Base-by-base conservation (phyloP, 2,329 filamentous ascomycete genomes). In the Pseudocercospora vitis region DNA sequence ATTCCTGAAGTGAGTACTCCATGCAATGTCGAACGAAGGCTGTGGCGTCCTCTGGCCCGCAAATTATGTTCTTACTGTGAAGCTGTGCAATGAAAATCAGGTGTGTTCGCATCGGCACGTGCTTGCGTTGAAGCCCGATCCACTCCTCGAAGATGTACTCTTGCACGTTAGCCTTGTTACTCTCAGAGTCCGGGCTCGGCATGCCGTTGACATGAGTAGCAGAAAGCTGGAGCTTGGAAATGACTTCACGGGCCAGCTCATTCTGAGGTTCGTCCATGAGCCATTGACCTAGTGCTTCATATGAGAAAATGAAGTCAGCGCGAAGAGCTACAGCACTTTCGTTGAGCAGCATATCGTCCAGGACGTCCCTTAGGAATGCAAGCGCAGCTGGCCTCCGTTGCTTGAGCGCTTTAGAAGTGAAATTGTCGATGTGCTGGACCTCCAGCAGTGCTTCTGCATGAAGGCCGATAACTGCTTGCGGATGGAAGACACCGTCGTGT, bases 61-160 rank as follows among this genome's bases (percentile, higher is more conserved):
- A 82, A 66, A 97, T 82, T 14, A 94, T 77, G 57, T 87, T 82
- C 60, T 82, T 82, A 52, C 85, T 80, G 64, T 92, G 87, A 66
- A 97, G 77, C 70, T 97, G 92, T 64, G 87, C 84, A 40, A 96
- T 82, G 71, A 97, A 97, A 1, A 88, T 82, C 4, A 81, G 76
- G 50, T 85, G 78, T 0, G 86, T 82, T 66, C 87, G 88, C 57
- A 90, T 87, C 3, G 86, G 85, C 3, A 86, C 83, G 61, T 86
- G 84, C n/a, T 84, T 81, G 63, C 90, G 89, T 70, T 87, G 87
- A 6, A 96, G 81, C 55, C 87, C 85, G 23, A 92, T 82, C 94
- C 94, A 99, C 74, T 99, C 94, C 37, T 92, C 91, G 66, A 99
- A 96, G 16, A 96, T 81, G 68, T 99, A 97, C 63, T 95, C 90